Evolutionary conservation across 352 stramenopile species (phyloP).

Genomic region (Blastocystis sp.): DNA sequence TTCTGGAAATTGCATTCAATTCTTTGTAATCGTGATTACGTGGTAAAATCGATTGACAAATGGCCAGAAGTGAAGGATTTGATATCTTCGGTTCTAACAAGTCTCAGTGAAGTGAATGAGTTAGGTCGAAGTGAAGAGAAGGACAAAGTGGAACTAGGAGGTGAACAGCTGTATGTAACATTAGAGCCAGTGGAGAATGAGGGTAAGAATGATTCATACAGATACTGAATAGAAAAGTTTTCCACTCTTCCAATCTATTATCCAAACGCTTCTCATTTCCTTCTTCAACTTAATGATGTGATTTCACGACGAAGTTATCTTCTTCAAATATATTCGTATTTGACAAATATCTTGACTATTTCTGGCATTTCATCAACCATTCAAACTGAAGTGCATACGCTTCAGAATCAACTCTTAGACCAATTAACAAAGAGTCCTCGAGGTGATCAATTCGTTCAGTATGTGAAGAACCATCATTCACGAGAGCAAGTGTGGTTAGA

Average conservation of each 20-base stretch:
- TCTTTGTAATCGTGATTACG: slow-evolving; percentile 56
- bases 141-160: slow-evolving; percentile 18
- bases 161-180: background rate
- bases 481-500: slow-evolving; percentile 12
- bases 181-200: slow-evolving; percentile 7
- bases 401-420: background rate
- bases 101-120: slow-evolving; percentile 1
- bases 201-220: background rate
- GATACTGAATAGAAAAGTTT: background rate
- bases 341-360: background rate
- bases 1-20: slow-evolving; percentile 46
- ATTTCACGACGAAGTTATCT: background rate
- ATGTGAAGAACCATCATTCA: background rate
- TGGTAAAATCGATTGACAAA: background rate
- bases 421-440: background rate
- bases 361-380: background rate
- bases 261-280: background rate
- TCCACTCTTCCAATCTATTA: slow-evolving; percentile 18
- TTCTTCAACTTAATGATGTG: slow-evolving; percentile 8
- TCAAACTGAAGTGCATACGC: background rate
- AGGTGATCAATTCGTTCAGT: background rate
- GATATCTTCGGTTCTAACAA: background rate
- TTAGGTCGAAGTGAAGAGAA: background rate
- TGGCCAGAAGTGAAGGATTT: slow-evolving; percentile 18
- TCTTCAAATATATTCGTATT: slow-evolving; percentile 21